Conservation (phyloP, 73 alveolate genomes). For the Paramecium sonneborni region DNA sequence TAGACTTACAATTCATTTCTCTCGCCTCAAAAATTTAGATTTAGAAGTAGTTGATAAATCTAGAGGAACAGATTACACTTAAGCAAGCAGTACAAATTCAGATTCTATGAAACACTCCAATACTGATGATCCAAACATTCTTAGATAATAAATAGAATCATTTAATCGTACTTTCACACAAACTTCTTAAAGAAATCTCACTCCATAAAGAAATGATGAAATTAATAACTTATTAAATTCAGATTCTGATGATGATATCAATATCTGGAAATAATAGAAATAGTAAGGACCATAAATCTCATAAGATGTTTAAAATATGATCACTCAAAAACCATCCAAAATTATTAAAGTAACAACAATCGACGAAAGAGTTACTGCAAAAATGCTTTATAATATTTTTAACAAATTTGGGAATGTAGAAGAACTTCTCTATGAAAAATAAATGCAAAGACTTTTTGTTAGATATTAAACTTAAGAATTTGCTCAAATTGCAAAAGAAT, state of each 20-base stretch:
- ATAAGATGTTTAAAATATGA: constrained; percentile 4
- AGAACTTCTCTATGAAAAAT: constrained; percentile 29
- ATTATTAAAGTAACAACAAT: not conserved
- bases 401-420: constrained; percentile 26
- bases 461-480: not conserved
- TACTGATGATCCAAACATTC: not conserved
- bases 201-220: constrained; percentile 21
- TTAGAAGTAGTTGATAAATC: constrained; percentile 48
- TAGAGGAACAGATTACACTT: constrained; percentile 53
- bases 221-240: not conserved
- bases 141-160: not conserved
- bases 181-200: constrained; percentile 1
- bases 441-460: constrained; percentile 15
- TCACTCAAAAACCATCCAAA: constrained; percentile 37
- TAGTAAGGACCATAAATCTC: constrained; percentile 5
- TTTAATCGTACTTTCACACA: not conserved
- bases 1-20: constrained; percentile 43
- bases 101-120: constrained; percentile 2
- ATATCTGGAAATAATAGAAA: not conserved
- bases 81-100: constrained; percentile 33
- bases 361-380: constrained; percentile 39
- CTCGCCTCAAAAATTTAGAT: constrained; percentile 39
- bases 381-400: constrained; percentile 15
- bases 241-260: not conserved
- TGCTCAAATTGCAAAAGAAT: constrained; percentile 47